Evolutionary conservation across 805 yeast species (phyloP).

Genomic region (Kuraishia hungarica): DNA sequence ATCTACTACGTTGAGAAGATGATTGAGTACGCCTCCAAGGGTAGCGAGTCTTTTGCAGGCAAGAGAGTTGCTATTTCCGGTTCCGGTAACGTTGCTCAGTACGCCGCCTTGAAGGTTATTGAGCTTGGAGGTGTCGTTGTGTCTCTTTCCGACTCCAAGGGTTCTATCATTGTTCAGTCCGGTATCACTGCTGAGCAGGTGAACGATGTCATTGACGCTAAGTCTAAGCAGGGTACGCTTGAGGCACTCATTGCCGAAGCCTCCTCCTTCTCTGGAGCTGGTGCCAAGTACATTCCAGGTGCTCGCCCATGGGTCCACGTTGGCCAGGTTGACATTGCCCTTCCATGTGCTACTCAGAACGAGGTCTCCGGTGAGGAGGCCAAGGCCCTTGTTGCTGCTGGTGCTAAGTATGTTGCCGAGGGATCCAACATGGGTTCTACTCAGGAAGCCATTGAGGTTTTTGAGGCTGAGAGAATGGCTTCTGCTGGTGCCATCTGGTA

Average conservation of each 20-base stretch:
- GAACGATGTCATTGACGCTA: constrained; percentile 66
- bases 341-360: constrained; percentile 98
- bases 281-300: constrained; percentile 79
- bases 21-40: constrained; percentile 87
- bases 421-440: constrained; percentile 99
- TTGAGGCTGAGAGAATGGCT: constrained; percentile 70
- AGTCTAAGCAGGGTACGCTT: constrained; percentile 69
- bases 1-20: constrained; percentile 96
- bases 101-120: constrained; percentile 94
- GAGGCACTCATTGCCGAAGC: constrained; percentile 54
- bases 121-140: constrained; percentile 96
- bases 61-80: constrained; percentile 96
- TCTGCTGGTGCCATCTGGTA: constrained; percentile 67
- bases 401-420: constrained; percentile 91
- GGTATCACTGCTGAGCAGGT: constrained; percentile 86
- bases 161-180: constrained; percentile 65
- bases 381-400: constrained; percentile 84
- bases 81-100: constrained; percentile 98
- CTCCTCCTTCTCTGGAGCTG: constrained; percentile 45
- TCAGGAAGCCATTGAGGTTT: constrained; percentile 90
- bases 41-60: constrained; percentile 85
- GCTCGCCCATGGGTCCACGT: constrained; percentile 95
- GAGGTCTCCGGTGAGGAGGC: constrained; percentile 98
- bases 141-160: constrained; percentile 92
- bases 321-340: constrained; percentile 88